Evolutionary conservation across 2,329 filamentous ascomycete species (phyloP).

Genomic region (Epichloe glyceriae): DNA sequence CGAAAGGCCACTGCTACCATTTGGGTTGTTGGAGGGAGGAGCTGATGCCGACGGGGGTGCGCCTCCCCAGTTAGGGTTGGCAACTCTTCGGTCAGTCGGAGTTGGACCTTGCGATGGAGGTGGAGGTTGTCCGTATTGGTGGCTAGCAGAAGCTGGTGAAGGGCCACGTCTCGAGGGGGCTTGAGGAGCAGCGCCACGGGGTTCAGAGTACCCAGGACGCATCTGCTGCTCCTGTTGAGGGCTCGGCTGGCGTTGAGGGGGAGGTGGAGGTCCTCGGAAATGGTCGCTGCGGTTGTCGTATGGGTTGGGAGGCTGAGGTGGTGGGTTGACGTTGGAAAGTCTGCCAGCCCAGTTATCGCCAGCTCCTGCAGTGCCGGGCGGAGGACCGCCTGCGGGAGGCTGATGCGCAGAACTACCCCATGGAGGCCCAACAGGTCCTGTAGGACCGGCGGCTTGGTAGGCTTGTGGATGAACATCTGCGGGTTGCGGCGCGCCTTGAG

Average conservation of each 20-base stretch:
- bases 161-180: constrained; percentile 34
- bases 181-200: constrained; percentile 23
- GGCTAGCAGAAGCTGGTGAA: constrained; percentile 25
- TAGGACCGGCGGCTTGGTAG: constrained; percentile 72
- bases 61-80: constrained; percentile 48
- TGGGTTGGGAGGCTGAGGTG: constrained; percentile 65
- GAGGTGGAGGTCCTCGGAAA: constrained; percentile 53
- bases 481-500: constrained; percentile 71
- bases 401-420: constrained; percentile 70
- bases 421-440: constrained; percentile 71
- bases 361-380: constrained; percentile 46
- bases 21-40: constrained; percentile 25
- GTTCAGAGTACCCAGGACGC: constrained; percentile 46
- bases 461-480: constrained; percentile 94
- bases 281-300: constrained; percentile 60
- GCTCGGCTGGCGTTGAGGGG: constrained; percentile 59
- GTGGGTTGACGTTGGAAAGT: constrained; percentile 65
- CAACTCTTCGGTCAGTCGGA: constrained; percentile 39
- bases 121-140: constrained; percentile 32
- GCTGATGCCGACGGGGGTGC: constrained; percentile 32
- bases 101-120: constrained; percentile 34
- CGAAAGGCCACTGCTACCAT: constrained; percentile 25
- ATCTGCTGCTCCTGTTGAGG: constrained; percentile 55
- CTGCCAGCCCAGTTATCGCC: constrained; percentile 48
- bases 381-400: constrained; percentile 37